Conservation (phyloP, 208 protist genomes). For the Phytomonas francai region DNA sequence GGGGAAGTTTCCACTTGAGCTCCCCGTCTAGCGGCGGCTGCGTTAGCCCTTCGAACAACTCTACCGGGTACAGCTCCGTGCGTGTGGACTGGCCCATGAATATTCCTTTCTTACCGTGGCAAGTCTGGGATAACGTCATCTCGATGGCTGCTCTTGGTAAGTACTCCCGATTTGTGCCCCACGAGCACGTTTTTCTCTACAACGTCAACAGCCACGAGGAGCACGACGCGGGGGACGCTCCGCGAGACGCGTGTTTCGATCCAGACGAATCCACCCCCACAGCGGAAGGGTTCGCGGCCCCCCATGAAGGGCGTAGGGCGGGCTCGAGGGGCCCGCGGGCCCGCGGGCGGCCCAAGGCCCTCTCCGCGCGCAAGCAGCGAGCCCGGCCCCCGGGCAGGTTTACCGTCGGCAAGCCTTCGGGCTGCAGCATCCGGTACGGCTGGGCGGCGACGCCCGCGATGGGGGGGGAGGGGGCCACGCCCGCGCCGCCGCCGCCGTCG, state of each 20-base stretch:
- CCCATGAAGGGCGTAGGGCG: no score
- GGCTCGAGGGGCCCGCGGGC: no score
- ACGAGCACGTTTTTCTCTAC: conserved; percentile 71
- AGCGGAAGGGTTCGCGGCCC: background rate
- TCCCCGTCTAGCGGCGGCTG: background rate
- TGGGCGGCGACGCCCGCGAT: background rate
- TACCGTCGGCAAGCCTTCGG: no score
- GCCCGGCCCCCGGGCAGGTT: no score
- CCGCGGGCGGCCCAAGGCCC: no score
- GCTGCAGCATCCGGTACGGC: background rate
- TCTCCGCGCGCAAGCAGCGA: no score
- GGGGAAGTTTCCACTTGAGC: background rate
- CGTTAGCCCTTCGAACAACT: background rate
- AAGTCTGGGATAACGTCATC: conserved; percentile 81
- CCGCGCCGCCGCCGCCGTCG: background rate
- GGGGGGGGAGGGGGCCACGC: background rate
- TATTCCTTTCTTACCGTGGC: conserved; percentile 78
- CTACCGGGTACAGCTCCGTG: conserved; percentile 13
- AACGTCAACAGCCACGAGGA: conserved; percentile 24
- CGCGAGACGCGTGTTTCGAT: background rate
- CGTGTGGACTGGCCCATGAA: conserved; percentile 73
- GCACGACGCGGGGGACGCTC: conserved; percentile 14
- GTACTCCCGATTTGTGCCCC: conserved; percentile 64
- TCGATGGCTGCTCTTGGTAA: conserved; percentile 40
- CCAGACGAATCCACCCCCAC: background rate